Conservation (phyloP, 2,329 filamentous ascomycete species). For the Stachybotrys chlorohalonatus region DNA sequence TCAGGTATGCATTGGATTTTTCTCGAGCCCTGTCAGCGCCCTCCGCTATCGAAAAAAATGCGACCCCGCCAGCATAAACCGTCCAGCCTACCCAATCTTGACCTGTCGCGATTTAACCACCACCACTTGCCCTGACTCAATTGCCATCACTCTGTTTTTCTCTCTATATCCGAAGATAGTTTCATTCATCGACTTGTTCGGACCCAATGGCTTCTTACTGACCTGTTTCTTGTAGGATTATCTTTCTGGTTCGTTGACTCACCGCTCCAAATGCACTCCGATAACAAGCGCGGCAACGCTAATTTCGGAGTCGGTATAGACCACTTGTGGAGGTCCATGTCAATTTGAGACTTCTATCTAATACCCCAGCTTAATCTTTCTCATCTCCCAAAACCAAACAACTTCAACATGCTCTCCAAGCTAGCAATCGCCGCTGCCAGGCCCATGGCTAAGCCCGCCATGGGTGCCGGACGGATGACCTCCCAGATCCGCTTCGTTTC, state of each 20-base stretch:
- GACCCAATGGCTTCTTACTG: conserved; percentile 26
- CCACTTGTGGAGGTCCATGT: conserved; percentile 33
- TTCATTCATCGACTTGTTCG: conserved; percentile 1
- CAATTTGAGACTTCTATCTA: conserved; percentile 9
- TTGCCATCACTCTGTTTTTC: neutral
- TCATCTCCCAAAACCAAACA: conserved; percentile 4
- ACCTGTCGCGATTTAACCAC: neutral
- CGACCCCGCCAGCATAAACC: neutral
- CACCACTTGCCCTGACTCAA: neutral
- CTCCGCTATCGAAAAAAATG: no score
- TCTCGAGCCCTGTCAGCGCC: neutral
- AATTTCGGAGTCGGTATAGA: conserved; percentile 16
- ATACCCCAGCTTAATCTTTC: neutral
- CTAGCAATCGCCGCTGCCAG: conserved; percentile 43
- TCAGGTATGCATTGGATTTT: conserved; percentile 47
- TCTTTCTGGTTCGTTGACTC: conserved; percentile 60
- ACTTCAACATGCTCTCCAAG: conserved; percentile 49
- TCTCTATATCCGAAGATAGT: neutral
- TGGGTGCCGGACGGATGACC: conserved; percentile 28
- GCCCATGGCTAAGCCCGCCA: conserved; percentile 37
- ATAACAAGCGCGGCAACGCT: conserved; percentile 8
- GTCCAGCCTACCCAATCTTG: neutral
- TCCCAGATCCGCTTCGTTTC: conserved; percentile 27
- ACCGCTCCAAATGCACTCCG: conserved; percentile 21
- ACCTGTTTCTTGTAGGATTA: conserved; percentile 51